Conservation (phyloP, 164 flowering plant genomes). For the Macadamia tetraphylla region DNA sequence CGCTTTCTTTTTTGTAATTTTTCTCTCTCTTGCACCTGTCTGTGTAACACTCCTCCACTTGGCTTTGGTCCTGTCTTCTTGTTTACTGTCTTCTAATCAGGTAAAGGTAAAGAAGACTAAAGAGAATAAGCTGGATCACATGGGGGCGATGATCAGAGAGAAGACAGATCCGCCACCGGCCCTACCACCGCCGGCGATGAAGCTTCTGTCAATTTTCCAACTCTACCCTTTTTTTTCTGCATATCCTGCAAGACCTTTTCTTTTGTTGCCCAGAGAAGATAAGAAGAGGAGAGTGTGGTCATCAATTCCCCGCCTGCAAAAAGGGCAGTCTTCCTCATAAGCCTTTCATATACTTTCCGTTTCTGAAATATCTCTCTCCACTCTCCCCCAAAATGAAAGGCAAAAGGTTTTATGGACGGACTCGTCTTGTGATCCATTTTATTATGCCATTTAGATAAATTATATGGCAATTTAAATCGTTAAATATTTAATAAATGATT, state of each 20-base stretch:
- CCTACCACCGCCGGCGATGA: background rate
- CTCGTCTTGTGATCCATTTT: background rate
- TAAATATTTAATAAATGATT: too few relatives aligned
- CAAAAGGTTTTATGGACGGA: background rate
- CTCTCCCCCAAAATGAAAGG: background rate
- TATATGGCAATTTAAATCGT: too few relatives aligned
- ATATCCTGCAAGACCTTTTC: background rate
- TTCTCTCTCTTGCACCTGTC: background rate
- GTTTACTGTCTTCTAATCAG: background rate
- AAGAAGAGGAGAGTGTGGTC: constrained; percentile 49
- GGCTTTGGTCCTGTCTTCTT: too few relatives aligned
- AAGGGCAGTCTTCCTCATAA: constrained; percentile 7
- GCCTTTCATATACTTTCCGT: constrained; percentile 21
- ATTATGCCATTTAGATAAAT: too few relatives aligned
- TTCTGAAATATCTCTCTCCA: constrained; percentile 2
- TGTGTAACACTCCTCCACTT: background rate
- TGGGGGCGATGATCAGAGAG: too few relatives aligned
- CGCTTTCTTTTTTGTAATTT: background rate
- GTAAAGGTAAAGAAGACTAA: background rate
- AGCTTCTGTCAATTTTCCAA: background rate
- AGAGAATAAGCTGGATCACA: background rate
- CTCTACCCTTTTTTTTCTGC: background rate
- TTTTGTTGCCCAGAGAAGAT: constrained; percentile 23
- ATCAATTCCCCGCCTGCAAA: constrained; percentile 33
- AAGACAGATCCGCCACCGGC: background rate